phyloP scores from a whole-genome alignment of 2,329 filamentous ascomycete genomes.

The Alternaria postmessia region DNA sequence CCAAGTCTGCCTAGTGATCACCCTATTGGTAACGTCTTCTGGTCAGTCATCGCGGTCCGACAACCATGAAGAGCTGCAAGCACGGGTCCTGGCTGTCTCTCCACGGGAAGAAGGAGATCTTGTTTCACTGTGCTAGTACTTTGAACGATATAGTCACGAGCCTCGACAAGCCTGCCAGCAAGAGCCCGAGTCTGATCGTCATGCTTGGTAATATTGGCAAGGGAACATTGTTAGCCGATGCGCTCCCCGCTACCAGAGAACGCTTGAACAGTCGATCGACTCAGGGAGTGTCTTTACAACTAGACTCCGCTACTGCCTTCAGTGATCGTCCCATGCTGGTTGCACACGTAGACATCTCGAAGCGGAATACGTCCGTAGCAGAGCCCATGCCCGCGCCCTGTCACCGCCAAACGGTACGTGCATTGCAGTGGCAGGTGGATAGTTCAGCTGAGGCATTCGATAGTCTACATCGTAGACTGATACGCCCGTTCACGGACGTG shows the following conservation, averaged over 20 bases:
- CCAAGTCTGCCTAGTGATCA: not conserved
- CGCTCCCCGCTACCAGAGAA: not conserved
- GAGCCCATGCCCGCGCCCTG: not conserved
- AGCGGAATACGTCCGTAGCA: not conserved
- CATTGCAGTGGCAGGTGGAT: not conserved
- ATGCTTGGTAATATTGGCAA: slow-evolving; percentile 1
- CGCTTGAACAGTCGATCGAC: not conserved
- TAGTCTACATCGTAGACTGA: not conserved
- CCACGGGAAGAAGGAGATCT: not conserved
- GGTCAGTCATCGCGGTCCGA: not conserved
- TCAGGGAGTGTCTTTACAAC: not conserved
- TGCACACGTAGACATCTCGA: not conserved
- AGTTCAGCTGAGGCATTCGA: not conserved
- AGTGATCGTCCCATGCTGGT: slow-evolving; percentile 1
- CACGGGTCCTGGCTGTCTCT: not conserved
- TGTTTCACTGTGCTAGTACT: not conserved
- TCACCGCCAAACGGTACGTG: not conserved
- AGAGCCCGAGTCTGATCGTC: slow-evolving; percentile 1
- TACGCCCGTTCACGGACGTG: slow-evolving; percentile 1
- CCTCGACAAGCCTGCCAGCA: slow-evolving; percentile 1
- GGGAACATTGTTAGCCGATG: not conserved
- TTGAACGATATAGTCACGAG: slow-evolving; percentile 2
- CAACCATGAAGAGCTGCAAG: slow-evolving; percentile 3
- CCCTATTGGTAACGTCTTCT: not conserved
- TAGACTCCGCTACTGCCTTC: slow-evolving; percentile 1